Conservation (phyloP, 2,329 filamentous ascomycete species). For the Elsinoe australis region DNA sequence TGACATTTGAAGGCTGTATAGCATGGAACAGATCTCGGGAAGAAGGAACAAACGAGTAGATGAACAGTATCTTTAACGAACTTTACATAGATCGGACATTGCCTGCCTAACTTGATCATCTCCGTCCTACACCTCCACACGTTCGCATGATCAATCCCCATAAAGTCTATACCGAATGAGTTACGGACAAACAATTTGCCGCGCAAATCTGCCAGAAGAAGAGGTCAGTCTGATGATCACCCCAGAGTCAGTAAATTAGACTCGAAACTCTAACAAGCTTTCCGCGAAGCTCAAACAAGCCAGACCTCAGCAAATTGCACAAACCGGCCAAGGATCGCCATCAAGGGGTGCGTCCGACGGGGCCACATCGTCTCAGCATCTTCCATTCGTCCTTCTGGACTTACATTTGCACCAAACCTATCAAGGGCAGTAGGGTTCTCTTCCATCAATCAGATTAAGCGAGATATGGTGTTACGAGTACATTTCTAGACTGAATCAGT, state of each 20-base stretch:
- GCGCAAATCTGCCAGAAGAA: too few species aligned
- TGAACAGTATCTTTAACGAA: conserved; percentile 5
- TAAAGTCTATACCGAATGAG: too few species aligned
- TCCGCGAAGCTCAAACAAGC: conserved; percentile 15
- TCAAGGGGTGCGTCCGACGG: conserved; percentile 9
- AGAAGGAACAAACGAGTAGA: conserved; percentile 4
- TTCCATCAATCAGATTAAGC: conserved; percentile 9
- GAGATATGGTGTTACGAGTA: not conserved
- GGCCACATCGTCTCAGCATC: not conserved
- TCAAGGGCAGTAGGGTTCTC: too few species aligned
- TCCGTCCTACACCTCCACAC: not conserved
- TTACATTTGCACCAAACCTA: not conserved
- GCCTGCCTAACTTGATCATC: conserved; percentile 2
- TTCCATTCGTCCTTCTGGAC: not conserved
- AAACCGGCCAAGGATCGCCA: not conserved
- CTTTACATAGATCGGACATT: conserved; percentile 1
- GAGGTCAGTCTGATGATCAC: not conserved
- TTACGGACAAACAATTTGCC: too few species aligned
- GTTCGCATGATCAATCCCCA: not conserved
- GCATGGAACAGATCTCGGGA: conserved; percentile 58
- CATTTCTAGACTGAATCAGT: not conserved
- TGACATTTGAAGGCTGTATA: conserved; percentile 83
- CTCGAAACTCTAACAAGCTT: conserved; percentile 13
- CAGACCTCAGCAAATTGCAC: conserved; percentile 8
- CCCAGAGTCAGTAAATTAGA: not conserved